Percentiles rank a stretch among this genome's conserved stretches.
Conservation (phyloP, 139 green algal genomes). For the Tetratostichococcus sp. region DNA sequence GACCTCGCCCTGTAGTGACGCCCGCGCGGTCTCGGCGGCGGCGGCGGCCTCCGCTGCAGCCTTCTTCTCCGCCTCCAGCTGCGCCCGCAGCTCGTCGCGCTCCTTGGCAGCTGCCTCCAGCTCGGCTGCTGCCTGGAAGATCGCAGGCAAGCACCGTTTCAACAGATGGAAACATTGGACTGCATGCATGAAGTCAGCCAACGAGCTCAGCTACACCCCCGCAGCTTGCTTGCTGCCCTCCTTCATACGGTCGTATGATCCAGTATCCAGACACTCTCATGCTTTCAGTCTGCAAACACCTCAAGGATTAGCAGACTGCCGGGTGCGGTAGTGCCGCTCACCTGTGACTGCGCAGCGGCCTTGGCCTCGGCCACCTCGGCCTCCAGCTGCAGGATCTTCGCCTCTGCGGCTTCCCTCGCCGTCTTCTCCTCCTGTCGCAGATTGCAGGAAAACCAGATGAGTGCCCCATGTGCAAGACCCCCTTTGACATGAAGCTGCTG, state of each 20-base stretch:
- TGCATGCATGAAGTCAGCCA: too few species aligned
- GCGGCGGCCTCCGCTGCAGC: background rate
- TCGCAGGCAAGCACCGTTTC: too few species aligned
- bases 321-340: too few species aligned
- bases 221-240: too few species aligned
- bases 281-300: too few species aligned
- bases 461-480: background rate
- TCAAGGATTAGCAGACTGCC: too few species aligned
- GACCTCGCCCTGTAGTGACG: slow-evolving; percentile 62
- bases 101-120: slow-evolving; percentile 11
- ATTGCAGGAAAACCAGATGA: background rate
- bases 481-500: too few species aligned
- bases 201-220: too few species aligned
- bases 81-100: slow-evolving; percentile 5
- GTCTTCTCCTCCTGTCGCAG: slow-evolving; percentile 33
- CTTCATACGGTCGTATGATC: too few species aligned
- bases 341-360: slow-evolving; percentile 18
- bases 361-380: slow-evolving; percentile 23
- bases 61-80: slow-evolving; percentile 14
- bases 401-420: slow-evolving; percentile 27
- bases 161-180: too few species aligned
- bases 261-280: too few species aligned
- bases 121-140: background rate
- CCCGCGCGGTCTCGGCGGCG: slow-evolving; percentile 39
- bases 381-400: background rate